Evolutionary conservation across 2,329 filamentous ascomycete species (phyloP).

Genomic region (Sclerotiophoma versabilis): DNA sequence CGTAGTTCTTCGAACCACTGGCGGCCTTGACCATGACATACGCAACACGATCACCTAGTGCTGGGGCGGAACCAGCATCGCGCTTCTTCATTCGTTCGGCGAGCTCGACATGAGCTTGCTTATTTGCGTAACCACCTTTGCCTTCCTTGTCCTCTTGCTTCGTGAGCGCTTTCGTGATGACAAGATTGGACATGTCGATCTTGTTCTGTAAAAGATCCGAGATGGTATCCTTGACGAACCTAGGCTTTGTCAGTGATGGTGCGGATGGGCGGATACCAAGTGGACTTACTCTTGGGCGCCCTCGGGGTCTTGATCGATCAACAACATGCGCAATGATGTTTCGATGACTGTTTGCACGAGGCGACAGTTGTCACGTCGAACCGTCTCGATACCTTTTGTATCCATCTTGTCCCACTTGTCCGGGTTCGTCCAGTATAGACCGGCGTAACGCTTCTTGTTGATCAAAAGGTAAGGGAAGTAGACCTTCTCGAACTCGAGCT

Average conservation of each 20-base stretch:
- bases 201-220: constrained; percentile 96
- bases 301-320: constrained; percentile 89
- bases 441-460: constrained; percentile 99
- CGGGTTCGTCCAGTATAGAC: constrained; percentile 95
- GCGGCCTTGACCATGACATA: constrained; percentile 97
- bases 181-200: constrained; percentile 97
- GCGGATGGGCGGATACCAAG: background rate
- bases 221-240: constrained; percentile 96
- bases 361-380: constrained; percentile 93
- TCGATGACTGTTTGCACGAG: constrained; percentile 97
- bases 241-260: constrained; percentile 47
- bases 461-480: constrained; percentile 98
- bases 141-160: constrained; percentile 61
- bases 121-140: constrained; percentile 72
- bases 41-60: constrained; percentile 91
- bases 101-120: constrained; percentile 95
- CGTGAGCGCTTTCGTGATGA: constrained; percentile 96
- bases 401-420: constrained; percentile 99
- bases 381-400: constrained; percentile 98
- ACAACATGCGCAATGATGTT: constrained; percentile 91
- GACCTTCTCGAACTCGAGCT: constrained; percentile 98
- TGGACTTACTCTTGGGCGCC: constrained; percentile 87
- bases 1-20: constrained; percentile 90
- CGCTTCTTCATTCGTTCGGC: constrained; percentile 97
- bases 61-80: constrained; percentile 91